Percentiles rank a stretch among this genome's conserved stretches.
Evolutionary conservation across 768 basidiomycete genomes (phyloP).

Genomic region (Xanthoconium purpureum): DNA sequence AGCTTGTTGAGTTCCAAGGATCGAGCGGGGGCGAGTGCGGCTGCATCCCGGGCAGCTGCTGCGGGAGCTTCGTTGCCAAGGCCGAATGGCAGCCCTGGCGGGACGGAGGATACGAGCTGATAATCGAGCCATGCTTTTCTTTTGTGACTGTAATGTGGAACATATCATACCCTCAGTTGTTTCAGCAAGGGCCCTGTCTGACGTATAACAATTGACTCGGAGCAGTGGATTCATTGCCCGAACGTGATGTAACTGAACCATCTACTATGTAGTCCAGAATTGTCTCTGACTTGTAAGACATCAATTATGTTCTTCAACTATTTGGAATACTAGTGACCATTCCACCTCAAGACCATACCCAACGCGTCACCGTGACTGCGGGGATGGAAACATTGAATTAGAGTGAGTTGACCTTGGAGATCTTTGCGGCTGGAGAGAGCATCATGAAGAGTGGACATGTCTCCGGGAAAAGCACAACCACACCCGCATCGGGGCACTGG

Average conservation of each 20-base stretch:
- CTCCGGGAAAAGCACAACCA: too few species aligned
- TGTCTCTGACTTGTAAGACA: too few species aligned
- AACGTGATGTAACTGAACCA: too few species aligned
- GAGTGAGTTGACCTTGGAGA: neutral
- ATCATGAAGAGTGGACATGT: neutral
- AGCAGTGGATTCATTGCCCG: too few species aligned
- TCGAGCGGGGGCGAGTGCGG: conserved; percentile 38
- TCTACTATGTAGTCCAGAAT: too few species aligned
- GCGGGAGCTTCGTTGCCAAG: conserved; percentile 22
- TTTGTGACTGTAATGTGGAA: neutral
- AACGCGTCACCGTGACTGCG: too few species aligned
- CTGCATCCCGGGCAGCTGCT: conserved; percentile 23
- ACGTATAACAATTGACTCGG: too few species aligned
- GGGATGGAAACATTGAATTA: neutral
- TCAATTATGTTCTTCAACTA: neutral
- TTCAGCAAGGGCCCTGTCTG: neutral
- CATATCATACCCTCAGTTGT: neutral
- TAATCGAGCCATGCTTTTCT: neutral
- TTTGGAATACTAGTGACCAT: neutral
- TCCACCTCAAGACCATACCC: neutral
- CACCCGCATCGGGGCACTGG: too few species aligned
- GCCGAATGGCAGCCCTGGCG: conserved; percentile 35
- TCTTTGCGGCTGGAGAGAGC: neutral
- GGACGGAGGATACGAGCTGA: conserved; percentile 38
- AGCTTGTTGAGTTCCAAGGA: conserved; percentile 72